Percentiles rank a stretch among this genome's conserved stretches.
These are phyloP conservation scores for Podospora sp. DNA, from an alignment of 495 filamentous ascomycete genomes.

Conservation along the genomic window DNA sequence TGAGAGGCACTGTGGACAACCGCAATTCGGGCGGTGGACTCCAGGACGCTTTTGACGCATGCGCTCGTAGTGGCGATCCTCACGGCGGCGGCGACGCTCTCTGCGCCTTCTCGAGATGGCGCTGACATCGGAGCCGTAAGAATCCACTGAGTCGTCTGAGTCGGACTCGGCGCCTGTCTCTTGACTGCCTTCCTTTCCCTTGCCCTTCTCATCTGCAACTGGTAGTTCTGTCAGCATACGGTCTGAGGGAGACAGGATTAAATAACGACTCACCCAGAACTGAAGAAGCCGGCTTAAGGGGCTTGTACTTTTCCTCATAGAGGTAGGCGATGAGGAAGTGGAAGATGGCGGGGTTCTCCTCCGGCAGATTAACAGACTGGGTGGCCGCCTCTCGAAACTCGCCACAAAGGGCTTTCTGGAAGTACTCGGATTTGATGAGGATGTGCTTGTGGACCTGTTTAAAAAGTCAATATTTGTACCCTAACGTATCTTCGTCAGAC, in stretches of 20 bases:
- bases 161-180: slow-evolving; percentile 37
- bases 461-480: neutral
- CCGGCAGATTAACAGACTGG: slow-evolving; percentile 48
- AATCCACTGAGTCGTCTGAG: slow-evolving; percentile 36
- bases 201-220: slow-evolving; percentile 46
- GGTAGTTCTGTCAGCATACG: neutral
- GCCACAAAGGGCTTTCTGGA: slow-evolving; percentile 47
- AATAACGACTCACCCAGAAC: slow-evolving; percentile 38
- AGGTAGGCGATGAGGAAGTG: slow-evolving; percentile 53
- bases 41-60: slow-evolving; percentile 45
- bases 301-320: slow-evolving; percentile 51
- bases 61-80: slow-evolving; percentile 43
- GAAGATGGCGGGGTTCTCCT: slow-evolving; percentile 53
- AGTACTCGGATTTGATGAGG: slow-evolving; percentile 48
- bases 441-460: slow-evolving; percentile 46
- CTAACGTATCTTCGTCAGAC: neutral
- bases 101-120: slow-evolving; percentile 38
- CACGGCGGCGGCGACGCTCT: slow-evolving; percentile 39
- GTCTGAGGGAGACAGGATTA: neutral
- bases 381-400: slow-evolving; percentile 44
- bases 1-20: slow-evolving; percentile 42
- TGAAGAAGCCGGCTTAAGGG: slow-evolving; percentile 43
- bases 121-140: slow-evolving; percentile 40
- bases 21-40: slow-evolving; percentile 46
- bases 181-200: slow-evolving; percentile 29